phyloP scores from a whole-genome alignment of 345 rosid genomes.

The Brassica cretica region DNA sequence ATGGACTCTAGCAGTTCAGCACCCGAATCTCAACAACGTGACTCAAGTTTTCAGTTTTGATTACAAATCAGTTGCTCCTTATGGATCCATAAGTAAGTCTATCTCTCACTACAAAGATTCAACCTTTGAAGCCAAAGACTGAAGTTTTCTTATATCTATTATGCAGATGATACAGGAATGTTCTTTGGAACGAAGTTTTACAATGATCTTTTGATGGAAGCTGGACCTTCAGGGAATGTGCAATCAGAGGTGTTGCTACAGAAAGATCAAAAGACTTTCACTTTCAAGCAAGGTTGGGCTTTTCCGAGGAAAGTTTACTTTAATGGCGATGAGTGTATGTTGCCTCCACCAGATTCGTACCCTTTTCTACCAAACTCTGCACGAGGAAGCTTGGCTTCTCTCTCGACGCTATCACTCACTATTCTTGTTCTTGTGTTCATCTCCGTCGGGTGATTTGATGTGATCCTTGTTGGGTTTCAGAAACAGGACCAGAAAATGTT shows the following conservation, averaged over 20 bases:
- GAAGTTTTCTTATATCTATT: not conserved
- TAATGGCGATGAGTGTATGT: constrained; percentile 90
- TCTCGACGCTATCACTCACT: constrained; percentile 30
- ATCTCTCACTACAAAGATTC: not conserved
- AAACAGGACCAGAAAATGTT: constrained; percentile 7
- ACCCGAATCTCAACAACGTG: constrained; percentile 81
- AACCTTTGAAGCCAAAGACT: not conserved
- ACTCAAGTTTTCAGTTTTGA: constrained; percentile 88
- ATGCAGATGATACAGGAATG: constrained; percentile 88
- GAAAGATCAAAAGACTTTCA: constrained; percentile 75
- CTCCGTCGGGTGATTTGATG: constrained; percentile 39
- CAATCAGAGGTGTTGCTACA: constrained; percentile 84
- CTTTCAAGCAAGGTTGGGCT: constrained; percentile 91
- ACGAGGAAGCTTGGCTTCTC: constrained; percentile 26
- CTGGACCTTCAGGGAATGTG: constrained; percentile 82
- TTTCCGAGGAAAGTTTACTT: constrained; percentile 87
- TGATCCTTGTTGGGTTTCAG: not conserved
- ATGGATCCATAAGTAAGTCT: constrained; percentile 62
- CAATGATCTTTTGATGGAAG: constrained; percentile 86
- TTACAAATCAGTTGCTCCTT: constrained; percentile 74
- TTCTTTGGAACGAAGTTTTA: constrained; percentile 73
- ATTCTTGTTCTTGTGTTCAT: constrained; percentile 39
- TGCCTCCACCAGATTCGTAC: constrained; percentile 84
- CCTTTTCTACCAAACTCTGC: constrained; percentile 77
- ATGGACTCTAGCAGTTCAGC: constrained; percentile 76